These are phyloP conservation scores for Byssochlamys sp. DNA, from an alignment of 2,329 filamentous ascomycete species.

Conservation along the genomic window DNA sequence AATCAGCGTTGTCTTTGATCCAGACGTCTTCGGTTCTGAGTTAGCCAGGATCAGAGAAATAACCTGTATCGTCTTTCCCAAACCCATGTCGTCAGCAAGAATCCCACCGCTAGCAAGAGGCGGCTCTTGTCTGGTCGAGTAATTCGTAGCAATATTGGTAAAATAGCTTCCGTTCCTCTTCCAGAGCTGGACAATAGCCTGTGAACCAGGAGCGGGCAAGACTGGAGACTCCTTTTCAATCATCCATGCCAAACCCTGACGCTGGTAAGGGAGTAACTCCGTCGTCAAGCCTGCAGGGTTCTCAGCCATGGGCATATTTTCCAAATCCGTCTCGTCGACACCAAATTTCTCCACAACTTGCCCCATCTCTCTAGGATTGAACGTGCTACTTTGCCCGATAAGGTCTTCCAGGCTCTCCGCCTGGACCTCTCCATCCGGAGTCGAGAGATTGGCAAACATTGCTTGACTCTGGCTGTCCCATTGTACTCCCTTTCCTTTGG, in stretches of 20 bases:
- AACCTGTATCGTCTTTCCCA: constrained; percentile 80
- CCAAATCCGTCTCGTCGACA: constrained; percentile 59
- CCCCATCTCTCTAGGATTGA: constrained; percentile 56
- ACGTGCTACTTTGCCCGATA: constrained; percentile 54
- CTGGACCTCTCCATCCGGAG: constrained; percentile 17
- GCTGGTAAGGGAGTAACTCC: constrained; percentile 67
- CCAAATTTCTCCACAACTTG: constrained; percentile 62
- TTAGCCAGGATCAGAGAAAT: constrained; percentile 67
- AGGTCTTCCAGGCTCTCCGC: constrained; percentile 52
- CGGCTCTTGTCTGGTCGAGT: constrained; percentile 49
- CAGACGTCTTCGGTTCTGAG: constrained; percentile 30
- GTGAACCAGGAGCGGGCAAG: constrained; percentile 50
- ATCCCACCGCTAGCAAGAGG: constrained; percentile 69
- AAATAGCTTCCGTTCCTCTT: constrained; percentile 47
- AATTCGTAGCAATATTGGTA: constrained; percentile 63
- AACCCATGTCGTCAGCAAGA: constrained; percentile 83
- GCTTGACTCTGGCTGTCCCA: constrained; percentile 16
- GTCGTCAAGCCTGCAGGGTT: constrained; percentile 59
- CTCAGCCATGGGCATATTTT: constrained; percentile 60
- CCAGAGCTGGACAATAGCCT: constrained; percentile 68
- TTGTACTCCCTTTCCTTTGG: constrained; percentile 16
- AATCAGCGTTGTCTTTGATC: constrained; percentile 61
- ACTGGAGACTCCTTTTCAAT: constrained; percentile 62
- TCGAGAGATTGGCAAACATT: constrained; percentile 29
- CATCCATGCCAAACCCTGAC: constrained; percentile 72